These are phyloP conservation scores for Colletotrichum truncatum DNA, from an alignment of 2,329 filamentous ascomycete genomes.

Conservation along the genomic window DNA sequence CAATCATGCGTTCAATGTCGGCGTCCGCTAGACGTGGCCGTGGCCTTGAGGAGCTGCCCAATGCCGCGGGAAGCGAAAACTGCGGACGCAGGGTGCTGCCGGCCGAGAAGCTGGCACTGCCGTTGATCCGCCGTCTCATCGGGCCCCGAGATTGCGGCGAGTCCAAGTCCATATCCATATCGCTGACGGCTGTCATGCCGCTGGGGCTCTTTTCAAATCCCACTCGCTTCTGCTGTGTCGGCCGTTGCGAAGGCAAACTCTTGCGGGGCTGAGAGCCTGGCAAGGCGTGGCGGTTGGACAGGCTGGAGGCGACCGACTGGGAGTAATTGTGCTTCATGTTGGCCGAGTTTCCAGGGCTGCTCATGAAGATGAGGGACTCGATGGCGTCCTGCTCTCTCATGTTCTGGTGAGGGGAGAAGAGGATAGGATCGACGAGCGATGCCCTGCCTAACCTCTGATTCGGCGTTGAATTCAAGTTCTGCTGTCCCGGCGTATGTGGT, in stretches of 20 bases:
- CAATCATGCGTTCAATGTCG: constrained; percentile 68
- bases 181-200: constrained; percentile 46
- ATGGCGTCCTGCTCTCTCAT: constrained; percentile 83
- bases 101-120: constrained; percentile 37
- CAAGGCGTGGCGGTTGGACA: constrained; percentile 45
- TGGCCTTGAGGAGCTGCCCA: constrained; percentile 49
- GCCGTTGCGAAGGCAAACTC: constrained; percentile 59
- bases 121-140: constrained; percentile 35
- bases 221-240: constrained; percentile 52
- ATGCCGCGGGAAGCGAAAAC: constrained; percentile 59
- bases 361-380: constrained; percentile 83
- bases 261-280: constrained; percentile 61
- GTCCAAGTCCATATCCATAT: constrained; percentile 55
- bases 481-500: constrained; percentile 38
- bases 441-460: constrained; percentile 44
- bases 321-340: constrained; percentile 67
- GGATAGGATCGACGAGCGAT: constrained; percentile 59
- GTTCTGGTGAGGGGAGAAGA: constrained; percentile 76
- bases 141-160: constrained; percentile 45
- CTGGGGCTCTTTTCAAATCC: constrained; percentile 58
- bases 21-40: constrained; percentile 58
- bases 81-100: constrained; percentile 42
- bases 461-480: constrained; percentile 33
- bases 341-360: constrained; percentile 77
- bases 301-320: constrained; percentile 42